phyloP scores from a whole-genome alignment of 1,284 basidiomycete species.

The Athelia psychrophila region DNA sequence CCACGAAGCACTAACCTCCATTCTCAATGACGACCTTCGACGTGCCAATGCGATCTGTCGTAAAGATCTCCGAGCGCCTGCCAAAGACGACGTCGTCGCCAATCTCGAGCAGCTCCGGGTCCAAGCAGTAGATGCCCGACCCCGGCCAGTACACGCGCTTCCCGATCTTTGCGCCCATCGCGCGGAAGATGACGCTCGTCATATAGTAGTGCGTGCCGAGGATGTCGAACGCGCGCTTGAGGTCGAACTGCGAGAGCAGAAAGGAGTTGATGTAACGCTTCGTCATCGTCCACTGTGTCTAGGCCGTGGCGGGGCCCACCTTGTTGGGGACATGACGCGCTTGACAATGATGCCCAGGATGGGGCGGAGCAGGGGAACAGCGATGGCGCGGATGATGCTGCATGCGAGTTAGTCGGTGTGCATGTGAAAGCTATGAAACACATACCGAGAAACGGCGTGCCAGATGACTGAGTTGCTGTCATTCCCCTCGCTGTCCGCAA shows the following conservation, averaged over 20 bases:
- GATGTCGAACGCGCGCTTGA: slow-evolving; percentile 24
- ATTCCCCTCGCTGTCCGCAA: slow-evolving; percentile 35
- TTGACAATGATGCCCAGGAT: slow-evolving; percentile 38
- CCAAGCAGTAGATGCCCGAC: slow-evolving; percentile 40
- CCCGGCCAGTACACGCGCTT: slow-evolving; percentile 46
- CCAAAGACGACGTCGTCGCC: slow-evolving; percentile 48
- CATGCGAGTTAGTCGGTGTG: slow-evolving; percentile 7
- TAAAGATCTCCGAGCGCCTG: slow-evolving; percentile 42
- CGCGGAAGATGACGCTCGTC: slow-evolving; percentile 37
- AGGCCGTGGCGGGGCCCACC: slow-evolving; percentile 14
- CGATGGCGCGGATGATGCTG: slow-evolving; percentile 31
- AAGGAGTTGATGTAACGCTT: slow-evolving; percentile 21
- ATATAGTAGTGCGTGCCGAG: slow-evolving; percentile 27
- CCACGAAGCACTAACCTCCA: slow-evolving; percentile 34
- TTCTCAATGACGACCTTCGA: slow-evolving; percentile 34
- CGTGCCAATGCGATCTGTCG: slow-evolving; percentile 39
- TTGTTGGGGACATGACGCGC: slow-evolving; percentile 24
- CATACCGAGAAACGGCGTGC: slow-evolving; percentile 32
- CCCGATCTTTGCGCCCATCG: slow-evolving; percentile 46
- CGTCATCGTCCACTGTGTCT: slow-evolving; percentile 18
- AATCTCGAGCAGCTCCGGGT: slow-evolving; percentile 45
- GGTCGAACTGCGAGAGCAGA: slow-evolving; percentile 22
- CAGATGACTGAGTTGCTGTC: no score
- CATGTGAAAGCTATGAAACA: background rate
- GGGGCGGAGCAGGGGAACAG: slow-evolving; percentile 36